phyloP scores from a whole-genome alignment of 2,329 filamentous ascomycete genomes.

The Claviceps fusiformis region DNA sequence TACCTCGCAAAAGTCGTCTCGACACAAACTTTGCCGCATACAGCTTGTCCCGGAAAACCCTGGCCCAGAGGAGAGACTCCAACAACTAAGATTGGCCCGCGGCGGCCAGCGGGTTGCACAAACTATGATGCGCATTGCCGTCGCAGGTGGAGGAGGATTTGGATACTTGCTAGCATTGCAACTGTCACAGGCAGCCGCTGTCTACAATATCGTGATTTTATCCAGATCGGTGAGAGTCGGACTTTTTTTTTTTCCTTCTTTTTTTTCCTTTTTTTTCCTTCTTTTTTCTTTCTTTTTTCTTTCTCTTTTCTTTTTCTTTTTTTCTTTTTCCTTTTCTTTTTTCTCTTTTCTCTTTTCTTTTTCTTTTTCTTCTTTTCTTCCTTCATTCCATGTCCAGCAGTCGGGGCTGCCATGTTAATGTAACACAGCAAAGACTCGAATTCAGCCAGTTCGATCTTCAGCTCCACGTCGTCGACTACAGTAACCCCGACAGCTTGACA shows the following conservation, averaged over 20 bases:
- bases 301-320: too few relatives aligned
- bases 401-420: conserved; percentile 9
- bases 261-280: too few relatives aligned
- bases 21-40: conserved; percentile 1
- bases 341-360: not conserved
- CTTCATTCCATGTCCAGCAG: not conserved
- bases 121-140: conserved; percentile 35
- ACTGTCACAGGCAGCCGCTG: conserved; percentile 42
- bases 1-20: conserved; percentile 2
- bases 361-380: too few relatives aligned
- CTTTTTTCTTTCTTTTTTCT: too few relatives aligned
- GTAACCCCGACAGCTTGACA: conserved; percentile 39
- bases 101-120: conserved; percentile 8
- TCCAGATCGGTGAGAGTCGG: conserved; percentile 33
- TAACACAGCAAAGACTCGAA: conserved; percentile 35
- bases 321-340: too few relatives aligned
- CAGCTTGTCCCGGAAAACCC: not conserved
- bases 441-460: conserved; percentile 46
- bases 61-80: conserved; percentile 4
- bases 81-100: conserved; percentile 5
- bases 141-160: conserved; percentile 32
- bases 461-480: conserved; percentile 56
- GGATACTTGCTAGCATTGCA: conserved; percentile 34
- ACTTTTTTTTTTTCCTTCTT: not conserved
- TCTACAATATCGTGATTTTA: conserved; percentile 56